Percentiles rank a stretch among this genome's conserved stretches.
Evolutionary conservation across 2,329 filamentous ascomycete genomes (phyloP).

Genomic region (Trichoderma atrobrunneum): DNA sequence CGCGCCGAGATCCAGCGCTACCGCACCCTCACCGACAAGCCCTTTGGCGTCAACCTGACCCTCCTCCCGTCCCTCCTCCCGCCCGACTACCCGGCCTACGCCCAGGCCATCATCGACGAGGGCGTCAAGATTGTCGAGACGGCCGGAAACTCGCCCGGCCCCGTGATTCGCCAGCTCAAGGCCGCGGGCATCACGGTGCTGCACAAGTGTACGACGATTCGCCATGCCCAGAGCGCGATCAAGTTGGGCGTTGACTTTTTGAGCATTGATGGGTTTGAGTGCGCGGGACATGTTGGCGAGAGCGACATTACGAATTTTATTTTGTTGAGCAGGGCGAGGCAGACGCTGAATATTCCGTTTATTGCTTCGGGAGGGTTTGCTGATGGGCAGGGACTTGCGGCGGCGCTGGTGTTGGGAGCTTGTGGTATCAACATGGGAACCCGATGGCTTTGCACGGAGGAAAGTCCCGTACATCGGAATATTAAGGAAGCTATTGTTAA

Average conservation of each 20-base stretch:
- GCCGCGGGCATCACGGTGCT: slow-evolving; percentile 73
- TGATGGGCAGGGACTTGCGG: slow-evolving; percentile 88
- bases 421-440: slow-evolving; percentile 99
- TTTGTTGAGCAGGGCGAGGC: slow-evolving; percentile 78
- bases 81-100: slow-evolving; percentile 89
- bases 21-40: slow-evolving; percentile 71
- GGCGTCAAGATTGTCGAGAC: slow-evolving; percentile 90
- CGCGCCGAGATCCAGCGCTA: slow-evolving; percentile 90
- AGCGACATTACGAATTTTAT: slow-evolving; percentile 88
- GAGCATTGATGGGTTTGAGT: slow-evolving; percentile 96
- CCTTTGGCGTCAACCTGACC: slow-evolving; percentile 94
- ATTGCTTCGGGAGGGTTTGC: slow-evolving; percentile 96
- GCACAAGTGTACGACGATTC: slow-evolving; percentile 97
- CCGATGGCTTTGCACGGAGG: slow-evolving; percentile 72
- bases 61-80: slow-evolving; percentile 86
- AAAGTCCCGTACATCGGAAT: slow-evolving; percentile 87
- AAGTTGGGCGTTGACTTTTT: slow-evolving; percentile 97
- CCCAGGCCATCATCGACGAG: slow-evolving; percentile 89
- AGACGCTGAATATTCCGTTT: slow-evolving; percentile 81
- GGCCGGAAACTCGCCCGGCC: slow-evolving; percentile 82
- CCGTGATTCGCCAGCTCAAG: slow-evolving; percentile 87
- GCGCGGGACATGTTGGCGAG: slow-evolving; percentile 85
- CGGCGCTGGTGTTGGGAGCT: slow-evolving; percentile 83
- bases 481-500: slow-evolving; percentile 92
- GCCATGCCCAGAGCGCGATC: slow-evolving; percentile 85